A percentile compares a stretch with the other conserved stretches of the same genome.
Evolutionary conservation across 805 yeast species (phyloP).

Genomic region (Saccharomycopsis synnaedendra): DNA sequence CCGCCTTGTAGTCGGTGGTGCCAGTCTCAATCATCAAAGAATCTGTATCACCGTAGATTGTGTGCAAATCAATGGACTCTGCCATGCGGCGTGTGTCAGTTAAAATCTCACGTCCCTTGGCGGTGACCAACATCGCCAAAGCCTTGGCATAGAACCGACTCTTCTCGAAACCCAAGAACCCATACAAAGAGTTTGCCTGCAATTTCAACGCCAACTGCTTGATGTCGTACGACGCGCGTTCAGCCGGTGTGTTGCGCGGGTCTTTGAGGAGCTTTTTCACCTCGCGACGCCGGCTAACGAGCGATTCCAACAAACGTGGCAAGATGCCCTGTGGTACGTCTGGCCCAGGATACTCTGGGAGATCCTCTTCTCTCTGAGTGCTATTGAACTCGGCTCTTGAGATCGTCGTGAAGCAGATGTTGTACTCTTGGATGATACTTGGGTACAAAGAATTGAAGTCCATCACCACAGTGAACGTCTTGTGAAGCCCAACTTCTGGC

Average conservation of each 20-base stretch:
- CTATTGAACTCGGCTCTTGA: slow-evolving; percentile 39
- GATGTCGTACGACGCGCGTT: slow-evolving; percentile 80
- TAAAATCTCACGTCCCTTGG: slow-evolving; percentile 89
- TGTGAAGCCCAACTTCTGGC: slow-evolving; percentile 91
- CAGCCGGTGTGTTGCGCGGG: slow-evolving; percentile 49
- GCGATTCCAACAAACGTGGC: slow-evolving; percentile 70
- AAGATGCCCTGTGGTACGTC: slow-evolving; percentile 65
- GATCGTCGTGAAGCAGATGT: slow-evolving; percentile 94
- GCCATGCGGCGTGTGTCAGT: slow-evolving; percentile 90
- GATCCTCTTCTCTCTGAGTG: slow-evolving; percentile 39
- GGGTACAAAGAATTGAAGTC: slow-evolving; percentile 97
- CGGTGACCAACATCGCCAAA: slow-evolving; percentile 88
- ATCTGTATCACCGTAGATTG: slow-evolving; percentile 97
- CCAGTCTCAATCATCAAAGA: slow-evolving; percentile 97
- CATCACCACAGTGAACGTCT: slow-evolving; percentile 84
- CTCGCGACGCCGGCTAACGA: slow-evolving; percentile 86
- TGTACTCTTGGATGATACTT: slow-evolving; percentile 91
- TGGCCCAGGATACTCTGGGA: slow-evolving; percentile 58
- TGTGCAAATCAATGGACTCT: slow-evolving; percentile 69
- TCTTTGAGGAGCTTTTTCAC: slow-evolving; percentile 79
- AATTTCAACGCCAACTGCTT: slow-evolving; percentile 92
- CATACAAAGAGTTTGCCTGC: slow-evolving; percentile 99
- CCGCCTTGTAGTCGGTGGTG: slow-evolving; percentile 54
- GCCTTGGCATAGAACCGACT: slow-evolving; percentile 95
- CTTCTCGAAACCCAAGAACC: slow-evolving; percentile 87